phyloP scores from a whole-genome alignment of 129 eudicot species.

The Glebionis coronaria region DNA sequence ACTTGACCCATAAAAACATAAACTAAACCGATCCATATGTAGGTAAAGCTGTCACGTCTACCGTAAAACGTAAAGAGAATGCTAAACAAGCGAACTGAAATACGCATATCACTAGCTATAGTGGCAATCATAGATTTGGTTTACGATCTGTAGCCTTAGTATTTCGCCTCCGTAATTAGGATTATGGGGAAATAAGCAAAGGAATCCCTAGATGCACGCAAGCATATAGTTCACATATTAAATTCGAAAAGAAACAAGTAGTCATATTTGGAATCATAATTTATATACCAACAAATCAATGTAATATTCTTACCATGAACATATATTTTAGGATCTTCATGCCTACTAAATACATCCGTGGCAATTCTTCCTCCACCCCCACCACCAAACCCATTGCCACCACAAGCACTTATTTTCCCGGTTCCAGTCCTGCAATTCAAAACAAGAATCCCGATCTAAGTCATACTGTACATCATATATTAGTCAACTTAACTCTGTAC shows the following conservation, averaged over 20 bases:
- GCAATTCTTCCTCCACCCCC: conserved; percentile 95
- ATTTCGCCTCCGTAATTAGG: no score
- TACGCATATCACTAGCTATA: no score
- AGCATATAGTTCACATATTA: neutral
- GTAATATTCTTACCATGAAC: conserved; percentile 59
- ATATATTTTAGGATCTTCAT: conserved; percentile 67
- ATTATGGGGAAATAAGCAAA: no score
- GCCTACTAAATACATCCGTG: conserved; percentile 90
- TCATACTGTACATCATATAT: conserved; percentile 9
- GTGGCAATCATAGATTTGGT: no score
- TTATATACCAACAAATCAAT: conserved; percentile 1
- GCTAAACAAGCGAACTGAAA: no score
- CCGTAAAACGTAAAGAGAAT: no score
- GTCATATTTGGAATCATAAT: neutral
- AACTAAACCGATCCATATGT: no score
- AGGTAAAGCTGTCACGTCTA: no score
- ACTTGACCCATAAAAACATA: neutral
- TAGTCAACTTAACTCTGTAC: neutral
- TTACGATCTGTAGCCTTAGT: no score
- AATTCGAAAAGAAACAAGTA: neutral
- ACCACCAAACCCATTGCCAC: conserved; percentile 88
- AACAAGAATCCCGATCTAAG: conserved; percentile 25
- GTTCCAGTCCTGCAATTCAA: conserved; percentile 70
- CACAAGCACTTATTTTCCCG: conserved; percentile 82
- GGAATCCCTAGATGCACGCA: neutral